Evolutionary conservation across 306 rosid genomes (phyloP), one percentile per base, ranked within the genome.

Genomic region (Biancaea sappan): DNA sequence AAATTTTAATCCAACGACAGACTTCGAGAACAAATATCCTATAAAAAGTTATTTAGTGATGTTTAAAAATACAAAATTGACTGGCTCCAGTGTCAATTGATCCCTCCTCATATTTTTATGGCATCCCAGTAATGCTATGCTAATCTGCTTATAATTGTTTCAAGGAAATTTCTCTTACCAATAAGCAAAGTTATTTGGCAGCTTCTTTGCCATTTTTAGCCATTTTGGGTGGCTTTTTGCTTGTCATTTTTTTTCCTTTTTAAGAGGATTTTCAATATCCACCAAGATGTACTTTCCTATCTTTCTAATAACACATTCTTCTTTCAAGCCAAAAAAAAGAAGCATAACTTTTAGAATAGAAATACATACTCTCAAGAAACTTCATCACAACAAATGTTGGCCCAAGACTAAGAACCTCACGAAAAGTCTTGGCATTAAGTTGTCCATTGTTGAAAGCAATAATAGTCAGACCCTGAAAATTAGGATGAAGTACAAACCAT

Each of bases 371-470:
- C 87, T 91, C 94, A 63, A 91, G 75, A 65, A 91, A 84, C 69
- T 94, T 94, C 98, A 94, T 94, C 79, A 81, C 87, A 22, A 89
- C 83, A 84, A 88, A 94, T 69, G 98, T 91, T 16, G 98, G 98
- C 70, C 94, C 98, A 67, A 94, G 92, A 80, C 98, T 94, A 69
- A 94, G 90, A 87, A 87, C 85, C 82, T 85, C 91, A 65, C 94
- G 86, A 81, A 88, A 75, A 76, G 94, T 91, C 87, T 91, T 86
- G 73, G 41, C 76, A 85, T 94, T 77, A 60, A 94, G 67, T 1
- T 66, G 31, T 66, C 81, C 86, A 54, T 91, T 0, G 63, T 94
- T 94, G 88, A 94, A 94, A 74, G 98, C 98, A 81, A 94, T 59
- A 51, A 94, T 83, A 35, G 93, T 57, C 47, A 94, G 86, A 64